phyloP scores from a whole-genome alignment of 1,139 yeast species.

The Lodderomyces oxycetoniae region DNA sequence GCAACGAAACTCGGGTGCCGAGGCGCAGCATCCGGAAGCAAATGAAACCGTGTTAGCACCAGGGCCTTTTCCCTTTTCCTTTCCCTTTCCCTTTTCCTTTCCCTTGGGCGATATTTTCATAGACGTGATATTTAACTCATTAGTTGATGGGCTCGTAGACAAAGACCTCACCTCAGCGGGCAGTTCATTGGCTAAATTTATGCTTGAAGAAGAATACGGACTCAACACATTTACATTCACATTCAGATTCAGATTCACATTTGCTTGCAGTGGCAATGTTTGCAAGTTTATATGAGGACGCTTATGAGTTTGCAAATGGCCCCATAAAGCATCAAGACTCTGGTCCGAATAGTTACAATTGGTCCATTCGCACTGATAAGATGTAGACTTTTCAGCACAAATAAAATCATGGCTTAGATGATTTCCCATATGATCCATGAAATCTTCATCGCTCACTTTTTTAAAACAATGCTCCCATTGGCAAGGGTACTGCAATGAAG shows the following conservation, averaged over 20 bases:
- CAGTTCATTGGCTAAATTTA: slow-evolving; percentile 5
- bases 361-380: slow-evolving; percentile 65
- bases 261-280: not conserved
- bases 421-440: slow-evolving; percentile 54
- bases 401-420: slow-evolving; percentile 44
- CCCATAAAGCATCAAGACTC: slow-evolving; percentile 49
- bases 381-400: slow-evolving; percentile 2
- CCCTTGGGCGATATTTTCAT: slow-evolving; percentile 32
- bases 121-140: slow-evolving; percentile 28
- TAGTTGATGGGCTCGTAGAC: not conserved
- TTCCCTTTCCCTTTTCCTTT: slow-evolving; percentile 13
- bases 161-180: slow-evolving; percentile 3
- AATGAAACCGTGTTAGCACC: slow-evolving; percentile 7
- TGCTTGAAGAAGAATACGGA: slow-evolving; percentile 14
- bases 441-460: slow-evolving; percentile 37
- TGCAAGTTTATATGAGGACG: slow-evolving; percentile 13
- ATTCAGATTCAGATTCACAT: too few species aligned
- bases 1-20: slow-evolving; percentile 27
- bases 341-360: slow-evolving; percentile 55
- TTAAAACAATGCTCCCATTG: slow-evolving; percentile 55
- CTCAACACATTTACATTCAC: slow-evolving; percentile 13
- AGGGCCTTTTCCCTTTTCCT: too few species aligned
- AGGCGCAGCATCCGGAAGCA: slow-evolving; percentile 4
- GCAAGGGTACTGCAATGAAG: slow-evolving; percentile 31
- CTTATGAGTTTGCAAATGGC: slow-evolving; percentile 58